These are phyloP conservation scores for Casaregolazyma suthepensis DNA, from an alignment of 1,139 yeast genomes.

Conservation along the genomic window DNA sequence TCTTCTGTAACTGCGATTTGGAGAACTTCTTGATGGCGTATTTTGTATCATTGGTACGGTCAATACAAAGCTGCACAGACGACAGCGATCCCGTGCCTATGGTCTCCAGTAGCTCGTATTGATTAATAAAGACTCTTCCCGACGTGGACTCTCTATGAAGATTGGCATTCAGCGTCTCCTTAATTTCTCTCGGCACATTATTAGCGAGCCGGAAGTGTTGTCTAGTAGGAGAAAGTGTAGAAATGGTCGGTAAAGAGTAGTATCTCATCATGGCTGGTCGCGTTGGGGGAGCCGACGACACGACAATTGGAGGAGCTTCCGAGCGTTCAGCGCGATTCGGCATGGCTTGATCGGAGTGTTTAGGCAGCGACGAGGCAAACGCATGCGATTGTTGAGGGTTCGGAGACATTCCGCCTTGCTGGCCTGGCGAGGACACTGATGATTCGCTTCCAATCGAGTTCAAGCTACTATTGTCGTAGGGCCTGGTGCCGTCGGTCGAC, in stretches of 20 bases:
- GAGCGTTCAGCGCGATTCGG: background rate
- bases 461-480: background rate
- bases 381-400: background rate
- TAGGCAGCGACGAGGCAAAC: background rate
- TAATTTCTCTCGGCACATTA: conserved; percentile 30
- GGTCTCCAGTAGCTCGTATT: conserved; percentile 54
- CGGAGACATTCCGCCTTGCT: background rate
- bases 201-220: conserved; percentile 35
- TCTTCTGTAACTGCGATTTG: conserved; percentile 38
- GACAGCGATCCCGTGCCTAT: conserved; percentile 92
- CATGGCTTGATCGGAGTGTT: background rate
- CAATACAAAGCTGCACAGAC: conserved; percentile 76
- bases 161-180: conserved; percentile 36
- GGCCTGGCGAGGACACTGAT: background rate
- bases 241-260: conserved; percentile 31
- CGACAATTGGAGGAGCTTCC: background rate
- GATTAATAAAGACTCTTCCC: conserved; percentile 32
- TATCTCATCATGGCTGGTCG: conserved; percentile 26
- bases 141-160: conserved; percentile 27
- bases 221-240: conserved; percentile 31
- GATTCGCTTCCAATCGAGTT: background rate
- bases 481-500: background rate
- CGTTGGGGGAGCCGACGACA: background rate
- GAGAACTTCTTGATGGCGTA: conserved; percentile 68
- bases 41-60: conserved; percentile 39